Conservation (phyloP, 2,329 filamentous ascomycete species). For the Colletotrichum sp. region DNA sequence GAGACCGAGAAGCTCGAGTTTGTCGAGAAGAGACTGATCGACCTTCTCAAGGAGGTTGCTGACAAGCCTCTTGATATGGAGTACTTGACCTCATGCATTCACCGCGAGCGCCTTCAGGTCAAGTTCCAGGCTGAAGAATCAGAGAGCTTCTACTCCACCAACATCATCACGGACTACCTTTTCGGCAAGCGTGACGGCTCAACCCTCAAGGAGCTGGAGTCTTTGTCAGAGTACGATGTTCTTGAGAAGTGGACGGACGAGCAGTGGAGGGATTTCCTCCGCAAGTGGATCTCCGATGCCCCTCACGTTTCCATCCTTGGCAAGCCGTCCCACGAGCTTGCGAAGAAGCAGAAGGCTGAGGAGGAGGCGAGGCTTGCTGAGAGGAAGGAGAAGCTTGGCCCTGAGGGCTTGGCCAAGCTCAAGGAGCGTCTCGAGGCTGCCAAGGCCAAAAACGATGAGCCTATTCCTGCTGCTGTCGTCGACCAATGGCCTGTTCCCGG, state of each 20-base stretch:
- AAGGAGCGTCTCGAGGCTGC: slow-evolving; percentile 79
- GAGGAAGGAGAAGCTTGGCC: slow-evolving; percentile 79
- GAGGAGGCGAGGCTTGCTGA: slow-evolving; percentile 80
- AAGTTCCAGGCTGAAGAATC: slow-evolving; percentile 85
- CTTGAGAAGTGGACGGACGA: slow-evolving; percentile 81
- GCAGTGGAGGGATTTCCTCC: slow-evolving; percentile 83
- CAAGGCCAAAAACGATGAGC: slow-evolving; percentile 85
- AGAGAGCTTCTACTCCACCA: slow-evolving; percentile 80
- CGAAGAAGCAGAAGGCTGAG: slow-evolving; percentile 79
- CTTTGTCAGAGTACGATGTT: slow-evolving; percentile 65
- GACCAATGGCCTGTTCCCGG: slow-evolving; percentile 82
- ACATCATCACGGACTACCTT: slow-evolving; percentile 90
- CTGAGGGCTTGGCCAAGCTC: slow-evolving; percentile 79
- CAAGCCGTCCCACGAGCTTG: slow-evolving; percentile 80
- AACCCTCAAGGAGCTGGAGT: slow-evolving; percentile 66
- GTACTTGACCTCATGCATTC: slow-evolving; percentile 88
- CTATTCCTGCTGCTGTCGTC: slow-evolving; percentile 83
- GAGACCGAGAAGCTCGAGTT: slow-evolving; percentile 83
- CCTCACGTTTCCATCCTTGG: slow-evolving; percentile 88
- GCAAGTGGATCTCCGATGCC: slow-evolving; percentile 84
- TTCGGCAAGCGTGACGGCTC: slow-evolving; percentile 88
- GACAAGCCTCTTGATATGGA: slow-evolving; percentile 84
- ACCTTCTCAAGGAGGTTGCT: slow-evolving; percentile 81
- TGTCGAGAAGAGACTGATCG: slow-evolving; percentile 85
- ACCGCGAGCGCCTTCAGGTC: slow-evolving; percentile 78